Evolutionary conservation across 148 eudicot species (phyloP), one percentile per base, ranked within the genome.

Genomic region (Euryodendron excelsum): DNA sequence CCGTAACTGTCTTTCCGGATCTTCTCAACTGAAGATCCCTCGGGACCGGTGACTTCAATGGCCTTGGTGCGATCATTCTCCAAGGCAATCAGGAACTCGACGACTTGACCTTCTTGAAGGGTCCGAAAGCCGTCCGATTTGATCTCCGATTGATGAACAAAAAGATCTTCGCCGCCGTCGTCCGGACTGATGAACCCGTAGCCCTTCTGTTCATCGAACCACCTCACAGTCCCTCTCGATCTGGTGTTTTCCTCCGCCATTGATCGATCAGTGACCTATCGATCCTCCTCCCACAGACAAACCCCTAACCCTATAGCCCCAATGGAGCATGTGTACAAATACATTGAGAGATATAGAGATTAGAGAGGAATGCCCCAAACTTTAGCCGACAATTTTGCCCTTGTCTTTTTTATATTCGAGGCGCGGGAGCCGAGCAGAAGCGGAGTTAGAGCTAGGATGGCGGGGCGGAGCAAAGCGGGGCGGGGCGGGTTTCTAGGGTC

Each of bases 111-210:
- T 13, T 78, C 86, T 0, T 44, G 45, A 12, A 93, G 84, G 7
- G 88, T 82, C 0, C 95, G 90, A 17, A 72, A 91, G 23, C 97
- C 95, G 2, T 88, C 95, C 21, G 92, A 84, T 72, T 82, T 81
- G 82, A 94, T 89, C 4, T 86, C 78, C 2, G 92, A 81, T 6
- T 87, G 91, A 14, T 92, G 97, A 39, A 94, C 94, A 80, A 92
- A 94, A 20, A 94, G 84, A 23, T 94, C 97, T 18, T 87, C 90
- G 53, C 85, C 83, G 39, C 85, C 87, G 25, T 81, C 86, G 2
- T 90, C 89, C 2, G 93, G 91, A 1, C 34, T 56, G 83, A 94
- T 92, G 87, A 94, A 94, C 0, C 98, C 98, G 81, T 74, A 94
- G 3, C 98, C 94, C 62, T 88, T 92, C 21, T 30, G 50, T 53